Conservation (phyloP, 2,329 filamentous ascomycete species). For the Trichoderma sp. region DNA sequence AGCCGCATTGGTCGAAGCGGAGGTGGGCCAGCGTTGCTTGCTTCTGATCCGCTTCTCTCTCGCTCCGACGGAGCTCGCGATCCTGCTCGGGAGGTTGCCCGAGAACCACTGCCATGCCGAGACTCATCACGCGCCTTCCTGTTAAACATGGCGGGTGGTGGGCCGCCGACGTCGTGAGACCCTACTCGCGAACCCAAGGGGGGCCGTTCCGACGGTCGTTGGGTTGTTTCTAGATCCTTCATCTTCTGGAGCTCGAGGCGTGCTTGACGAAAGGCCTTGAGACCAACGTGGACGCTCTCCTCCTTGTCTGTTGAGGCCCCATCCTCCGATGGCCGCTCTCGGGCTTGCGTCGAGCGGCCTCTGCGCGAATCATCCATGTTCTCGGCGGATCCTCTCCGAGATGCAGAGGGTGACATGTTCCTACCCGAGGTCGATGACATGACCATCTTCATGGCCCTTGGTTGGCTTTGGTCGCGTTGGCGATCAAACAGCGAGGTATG, state of each 20-base stretch:
- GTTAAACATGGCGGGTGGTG: conserved; percentile 45
- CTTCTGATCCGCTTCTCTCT: conserved; percentile 55
- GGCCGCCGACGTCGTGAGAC: conserved; percentile 43
- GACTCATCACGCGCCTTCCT: conserved; percentile 45
- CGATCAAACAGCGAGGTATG: conserved; percentile 60
- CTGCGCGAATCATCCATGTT: not conserved
- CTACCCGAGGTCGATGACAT: conserved; percentile 49
- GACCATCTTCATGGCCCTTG: conserved; percentile 61
- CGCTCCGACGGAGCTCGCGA: conserved; percentile 42
- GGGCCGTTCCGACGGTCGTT: conserved; percentile 31
- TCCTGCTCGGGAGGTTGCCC: conserved; percentile 31
- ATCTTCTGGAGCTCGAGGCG: conserved; percentile 55
- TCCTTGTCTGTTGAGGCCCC: conserved; percentile 34
- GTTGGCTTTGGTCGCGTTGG: conserved; percentile 39
- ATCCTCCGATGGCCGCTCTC: conserved; percentile 26
- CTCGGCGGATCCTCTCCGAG: conserved; percentile 34
- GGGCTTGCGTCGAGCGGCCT: conserved; percentile 19
- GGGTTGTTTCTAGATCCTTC: conserved; percentile 51
- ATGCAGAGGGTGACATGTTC: conserved; percentile 36
- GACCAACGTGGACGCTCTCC: conserved; percentile 47
- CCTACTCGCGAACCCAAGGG: conserved; percentile 35
- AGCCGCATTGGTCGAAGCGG: conserved; percentile 37
- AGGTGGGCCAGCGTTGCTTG: conserved; percentile 46
- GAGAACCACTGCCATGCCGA: conserved; percentile 29
- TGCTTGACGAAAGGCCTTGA: conserved; percentile 57